Conservation (phyloP, 2,329 filamentous ascomycete species). For the Alternaria conjuncta region DNA sequence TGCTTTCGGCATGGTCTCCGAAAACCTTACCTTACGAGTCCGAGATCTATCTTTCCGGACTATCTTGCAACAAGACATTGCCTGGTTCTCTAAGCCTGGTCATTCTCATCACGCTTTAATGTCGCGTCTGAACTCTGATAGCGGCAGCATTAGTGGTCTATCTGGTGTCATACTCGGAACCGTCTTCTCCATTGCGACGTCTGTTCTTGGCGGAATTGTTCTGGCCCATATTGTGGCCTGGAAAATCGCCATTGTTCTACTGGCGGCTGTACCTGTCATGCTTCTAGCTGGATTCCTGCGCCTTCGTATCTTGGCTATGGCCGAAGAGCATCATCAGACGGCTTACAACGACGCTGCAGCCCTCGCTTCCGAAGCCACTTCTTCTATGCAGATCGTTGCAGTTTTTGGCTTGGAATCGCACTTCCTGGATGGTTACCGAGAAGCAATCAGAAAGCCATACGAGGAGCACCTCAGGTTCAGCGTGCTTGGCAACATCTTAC, state of each 20-base stretch:
- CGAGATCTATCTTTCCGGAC: conserved; percentile 57
- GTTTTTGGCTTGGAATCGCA: conserved; percentile 52
- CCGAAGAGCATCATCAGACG: conserved; percentile 68
- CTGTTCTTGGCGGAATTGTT: conserved; percentile 56
- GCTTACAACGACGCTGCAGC: conserved; percentile 69
- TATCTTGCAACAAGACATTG: conserved; percentile 63
- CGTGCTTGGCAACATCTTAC: conserved; percentile 49
- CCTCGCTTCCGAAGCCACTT: conserved; percentile 71
- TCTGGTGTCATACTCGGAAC: conserved; percentile 59
- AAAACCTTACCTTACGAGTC: conserved; percentile 53
- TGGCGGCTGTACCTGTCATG: conserved; percentile 58
- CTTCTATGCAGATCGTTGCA: conserved; percentile 67
- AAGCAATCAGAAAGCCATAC: conserved; percentile 49
- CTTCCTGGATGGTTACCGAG: conserved; percentile 47
- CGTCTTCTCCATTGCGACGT: conserved; percentile 57
- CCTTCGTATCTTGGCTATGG: conserved; percentile 59
- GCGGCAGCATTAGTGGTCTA: conserved; percentile 56
- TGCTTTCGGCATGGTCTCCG: conserved; percentile 58
- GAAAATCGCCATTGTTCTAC: conserved; percentile 59
- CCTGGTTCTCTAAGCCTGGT: conserved; percentile 55
- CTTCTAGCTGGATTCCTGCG: conserved; percentile 55
- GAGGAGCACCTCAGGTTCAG: conserved; percentile 50
- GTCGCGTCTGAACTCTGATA: conserved; percentile 56
- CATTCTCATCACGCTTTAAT: conserved; percentile 55
- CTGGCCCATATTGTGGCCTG: conserved; percentile 57